Conservation (phyloP, 2,329 filamentous ascomycete species). For the Aureobasidium namibiae region DNA sequence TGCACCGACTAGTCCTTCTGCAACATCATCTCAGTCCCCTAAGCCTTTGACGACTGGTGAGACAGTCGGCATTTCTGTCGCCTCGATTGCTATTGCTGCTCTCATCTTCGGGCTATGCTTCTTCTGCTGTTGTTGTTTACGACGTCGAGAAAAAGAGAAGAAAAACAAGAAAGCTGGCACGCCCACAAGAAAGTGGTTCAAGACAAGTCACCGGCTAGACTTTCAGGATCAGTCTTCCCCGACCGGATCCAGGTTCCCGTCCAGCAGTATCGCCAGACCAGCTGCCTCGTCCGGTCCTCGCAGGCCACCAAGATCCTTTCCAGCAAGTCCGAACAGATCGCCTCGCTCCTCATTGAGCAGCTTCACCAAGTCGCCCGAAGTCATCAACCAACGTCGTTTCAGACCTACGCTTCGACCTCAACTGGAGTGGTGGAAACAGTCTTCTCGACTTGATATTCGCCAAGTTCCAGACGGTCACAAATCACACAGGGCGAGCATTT, state of each 20-base stretch:
- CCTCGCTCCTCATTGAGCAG: not conserved
- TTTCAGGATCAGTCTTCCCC: conserved; percentile 26
- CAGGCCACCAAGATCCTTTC: conserved; percentile 14
- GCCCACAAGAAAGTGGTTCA: conserved; percentile 6
- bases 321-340: not conserved
- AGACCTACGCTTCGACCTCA: conserved; percentile 1
- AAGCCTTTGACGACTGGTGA: conserved; percentile 23
- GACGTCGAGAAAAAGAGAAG: conserved; percentile 11
- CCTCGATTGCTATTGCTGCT: conserved; percentile 22
- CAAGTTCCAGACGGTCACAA: conserved; percentile 1
- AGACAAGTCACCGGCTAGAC: conserved; percentile 23
- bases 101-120: conserved; percentile 18
- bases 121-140: conserved; percentile 14
- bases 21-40: not conserved
- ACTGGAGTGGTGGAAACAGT: not conserved
- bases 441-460: conserved; percentile 16
- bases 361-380: not conserved
- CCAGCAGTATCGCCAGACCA: conserved; percentile 13
- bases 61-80: conserved; percentile 27
- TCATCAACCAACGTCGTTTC: not conserved
- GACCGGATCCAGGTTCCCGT: conserved; percentile 18
- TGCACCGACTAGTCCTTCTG: not conserved
- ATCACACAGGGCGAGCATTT: conserved; percentile 7
- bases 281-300: not conserved
- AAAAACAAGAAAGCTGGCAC: not conserved